Evolutionary conservation across 306 rosid genomes (phyloP), one percentile per base, ranked within the genome.

Genomic region (Astragalus membranaceus): DNA sequence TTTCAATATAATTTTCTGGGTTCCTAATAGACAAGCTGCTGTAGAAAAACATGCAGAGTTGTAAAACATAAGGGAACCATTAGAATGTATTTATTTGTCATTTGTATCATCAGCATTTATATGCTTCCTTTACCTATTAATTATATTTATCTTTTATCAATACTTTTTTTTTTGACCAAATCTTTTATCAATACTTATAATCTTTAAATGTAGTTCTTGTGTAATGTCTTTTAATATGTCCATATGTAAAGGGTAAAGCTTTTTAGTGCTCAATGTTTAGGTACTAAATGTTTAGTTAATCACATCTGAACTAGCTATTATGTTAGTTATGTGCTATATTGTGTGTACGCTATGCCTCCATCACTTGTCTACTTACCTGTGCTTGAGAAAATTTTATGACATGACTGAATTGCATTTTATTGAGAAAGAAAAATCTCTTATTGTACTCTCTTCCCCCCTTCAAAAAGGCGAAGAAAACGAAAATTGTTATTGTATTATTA

Each of bases 161-260:
- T 55, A 26, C 30, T 0, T 64, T n/a, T n/a, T n/a, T n/a, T n/a
- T n/a, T n/a, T n/a, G n/a, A n/a, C n/a, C n/a, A n/a, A n/a, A 69
- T 39, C 48, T 16, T 13, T 44, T 54, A 9, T 8, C 5, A 29
- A 7, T 55, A 26, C 30, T 0, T 64, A 13, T 55, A 11, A 53
- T 55, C 68, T 64, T 78, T 10, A 36, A 53, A 63, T 78, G 11
- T 30, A 65, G 9, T 49, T 72, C 48, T 72, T 65, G 33, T 72
- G 7, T 54, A 8, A 33, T 69, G 30, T 26, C 30, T 11, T 29
- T 1, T 13, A 62, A 20, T 37, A 14, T 72, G 49, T 55, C 41
- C 46, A 5, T 15, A 15, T 65, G 15, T 30, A 33, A 41, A 44
- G 44, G 65, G 12, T 67, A 53, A 5, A 33, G 35, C 32, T 43